These are phyloP conservation scores for Stephanodiscus minutulus DNA, from an alignment of 108 stramenopile genomes.

Conservation along the genomic window DNA sequence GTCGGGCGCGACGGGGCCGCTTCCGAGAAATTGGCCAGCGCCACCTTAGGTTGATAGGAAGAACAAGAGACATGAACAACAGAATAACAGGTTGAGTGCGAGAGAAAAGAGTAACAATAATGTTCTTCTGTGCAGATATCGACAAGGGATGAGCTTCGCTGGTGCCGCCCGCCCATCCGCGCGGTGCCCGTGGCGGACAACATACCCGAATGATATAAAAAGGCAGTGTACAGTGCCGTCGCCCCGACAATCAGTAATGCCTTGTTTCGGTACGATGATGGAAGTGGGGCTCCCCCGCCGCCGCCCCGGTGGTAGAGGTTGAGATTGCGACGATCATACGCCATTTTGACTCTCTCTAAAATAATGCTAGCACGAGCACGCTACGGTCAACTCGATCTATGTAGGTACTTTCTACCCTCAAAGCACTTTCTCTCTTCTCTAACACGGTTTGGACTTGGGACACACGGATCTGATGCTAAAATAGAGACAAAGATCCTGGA, in stretches of 20 bases:
- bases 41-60: constrained; percentile 44
- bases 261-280: constrained; percentile 75
- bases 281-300: constrained; percentile 38
- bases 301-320: constrained; percentile 13
- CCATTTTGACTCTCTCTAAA: not conserved
- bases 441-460: too few relatives aligned
- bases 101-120: not conserved
- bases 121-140: not conserved
- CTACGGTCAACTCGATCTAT: too few relatives aligned
- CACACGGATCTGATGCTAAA: too few relatives aligned
- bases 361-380: too few relatives aligned
- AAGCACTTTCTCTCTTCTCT: too few relatives aligned
- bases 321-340: constrained; percentile 18
- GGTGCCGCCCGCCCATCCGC: not conserved
- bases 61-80: not conserved
- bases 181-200: not conserved
- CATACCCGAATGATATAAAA: constrained; percentile 74
- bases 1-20: constrained; percentile 27
- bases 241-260: constrained; percentile 50
- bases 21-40: constrained; percentile 55
- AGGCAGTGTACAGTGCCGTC: constrained; percentile 75
- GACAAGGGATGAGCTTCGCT: not conserved
- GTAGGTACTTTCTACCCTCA: too few relatives aligned
- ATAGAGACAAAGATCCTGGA: too few relatives aligned
- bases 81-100: not conserved